Conservation (phyloP, 768 basidiomycete species). For the Pilatotrama ljubarskyi region DNA sequence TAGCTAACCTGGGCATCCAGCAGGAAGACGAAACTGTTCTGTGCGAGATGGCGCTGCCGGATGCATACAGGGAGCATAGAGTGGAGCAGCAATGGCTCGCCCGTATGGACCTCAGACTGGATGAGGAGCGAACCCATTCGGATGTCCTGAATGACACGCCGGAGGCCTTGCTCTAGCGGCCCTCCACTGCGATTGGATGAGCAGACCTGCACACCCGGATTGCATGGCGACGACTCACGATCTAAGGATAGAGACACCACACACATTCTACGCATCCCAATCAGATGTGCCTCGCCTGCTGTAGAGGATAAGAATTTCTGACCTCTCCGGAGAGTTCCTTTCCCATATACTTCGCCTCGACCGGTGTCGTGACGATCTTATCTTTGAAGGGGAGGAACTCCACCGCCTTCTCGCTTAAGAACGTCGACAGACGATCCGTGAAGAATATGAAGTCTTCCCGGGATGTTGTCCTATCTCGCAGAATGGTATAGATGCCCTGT, state of each 20-base stretch:
- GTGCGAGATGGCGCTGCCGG: conserved; percentile 62
- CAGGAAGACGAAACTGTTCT: conserved; percentile 78
- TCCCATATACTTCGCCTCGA: conserved; percentile 56
- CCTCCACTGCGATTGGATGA: conserved; percentile 60
- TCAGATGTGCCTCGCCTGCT: not conserved
- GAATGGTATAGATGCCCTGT: conserved; percentile 87
- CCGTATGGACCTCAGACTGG: conserved; percentile 80
- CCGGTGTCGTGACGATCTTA: conserved; percentile 67
- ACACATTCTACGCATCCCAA: conserved; percentile 54
- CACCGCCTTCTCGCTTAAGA: conserved; percentile 83
- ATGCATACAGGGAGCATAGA: conserved; percentile 75
- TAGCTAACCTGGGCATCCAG: conserved; percentile 78
- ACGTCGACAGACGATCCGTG: conserved; percentile 80
- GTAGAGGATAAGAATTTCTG: conserved; percentile 14
- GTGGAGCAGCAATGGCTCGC: conserved; percentile 87
- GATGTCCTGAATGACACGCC: conserved; percentile 82
- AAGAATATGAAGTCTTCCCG: conserved; percentile 94
- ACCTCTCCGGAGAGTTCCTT: conserved; percentile 64
- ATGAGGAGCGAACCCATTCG: conserved; percentile 88
- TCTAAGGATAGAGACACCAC: conserved; percentile 87
- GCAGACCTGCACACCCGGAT: not conserved
- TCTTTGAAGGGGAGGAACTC: conserved; percentile 73
- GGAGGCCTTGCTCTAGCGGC: conserved; percentile 88
- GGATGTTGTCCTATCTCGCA: conserved; percentile 69
- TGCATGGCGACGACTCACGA: conserved; percentile 56